These are phyloP conservation scores for Tardiomyces digboiensis DNA, from an alignment of 1,139 yeast species.

Conservation along the genomic window DNA sequence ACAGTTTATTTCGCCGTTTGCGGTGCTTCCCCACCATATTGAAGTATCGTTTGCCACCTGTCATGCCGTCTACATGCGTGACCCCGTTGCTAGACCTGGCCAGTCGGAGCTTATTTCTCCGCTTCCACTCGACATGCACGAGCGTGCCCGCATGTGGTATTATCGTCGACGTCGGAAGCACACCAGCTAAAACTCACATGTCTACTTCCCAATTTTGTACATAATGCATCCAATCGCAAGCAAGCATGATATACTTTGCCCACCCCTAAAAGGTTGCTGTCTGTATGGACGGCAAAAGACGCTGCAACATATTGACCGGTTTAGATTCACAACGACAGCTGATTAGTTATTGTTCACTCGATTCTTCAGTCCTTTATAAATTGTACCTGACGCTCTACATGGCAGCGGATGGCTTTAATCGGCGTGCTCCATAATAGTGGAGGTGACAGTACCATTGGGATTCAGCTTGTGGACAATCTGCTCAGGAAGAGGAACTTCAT, in stretches of 20 bases:
- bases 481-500: constrained; percentile 32
- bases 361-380: no score
- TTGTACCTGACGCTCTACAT: no score
- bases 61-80: constrained; percentile 91
- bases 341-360: no score
- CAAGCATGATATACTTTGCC: no score
- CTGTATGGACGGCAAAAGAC: no score
- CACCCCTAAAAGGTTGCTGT: no score
- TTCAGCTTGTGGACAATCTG: constrained; percentile 28
- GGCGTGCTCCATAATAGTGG: constrained; percentile 49
- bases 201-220: no score
- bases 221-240: neutral
- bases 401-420: no score
- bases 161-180: constrained; percentile 36
- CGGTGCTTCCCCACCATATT: constrained; percentile 83
- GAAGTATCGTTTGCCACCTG: constrained; percentile 88
- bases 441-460: constrained; percentile 36
- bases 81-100: constrained; percentile 97
- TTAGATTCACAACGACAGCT: no score
- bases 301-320: no score
- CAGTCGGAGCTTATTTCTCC: constrained; percentile 95
- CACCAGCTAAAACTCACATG: no score
- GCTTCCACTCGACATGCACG: constrained; percentile 73
- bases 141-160: constrained; percentile 94
- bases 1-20: constrained; percentile 87